Percentiles rank a stretch among this genome's conserved stretches.
These are phyloP conservation scores for Filobasidium uniguttulatum DNA, from an alignment of 1,284 basidiomycete species.

Conservation along the genomic window DNA sequence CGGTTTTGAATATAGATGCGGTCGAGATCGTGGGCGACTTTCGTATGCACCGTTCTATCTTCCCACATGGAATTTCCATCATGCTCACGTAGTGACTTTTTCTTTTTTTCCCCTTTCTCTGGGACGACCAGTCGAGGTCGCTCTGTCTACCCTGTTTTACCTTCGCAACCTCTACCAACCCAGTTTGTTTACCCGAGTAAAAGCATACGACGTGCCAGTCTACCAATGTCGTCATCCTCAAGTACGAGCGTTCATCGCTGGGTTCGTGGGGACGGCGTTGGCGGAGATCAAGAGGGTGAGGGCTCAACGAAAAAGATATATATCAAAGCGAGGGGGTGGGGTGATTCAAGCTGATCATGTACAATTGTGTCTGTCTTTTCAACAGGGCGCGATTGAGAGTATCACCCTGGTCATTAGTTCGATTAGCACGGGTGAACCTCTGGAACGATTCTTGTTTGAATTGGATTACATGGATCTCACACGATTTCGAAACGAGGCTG, in stretches of 20 bases:
- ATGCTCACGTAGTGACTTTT: too few relatives aligned
- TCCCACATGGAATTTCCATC: not conserved
- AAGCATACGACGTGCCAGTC: conserved; percentile 77
- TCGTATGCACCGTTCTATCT: not conserved
- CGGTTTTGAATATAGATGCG: conserved; percentile 1
- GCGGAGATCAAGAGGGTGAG: conserved; percentile 47
- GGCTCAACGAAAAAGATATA: not conserved
- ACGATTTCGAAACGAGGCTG: conserved; percentile 53
- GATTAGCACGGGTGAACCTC: conserved; percentile 44
- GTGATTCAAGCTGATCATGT: too few relatives aligned
- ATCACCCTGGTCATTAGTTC: conserved; percentile 55
- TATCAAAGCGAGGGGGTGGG: too few relatives aligned
- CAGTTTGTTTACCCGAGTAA: conserved; percentile 68
- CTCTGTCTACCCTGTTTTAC: conserved; percentile 80
- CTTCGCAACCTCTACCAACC: conserved; percentile 78
- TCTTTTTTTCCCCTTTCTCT: not conserved
- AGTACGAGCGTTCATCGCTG: conserved; percentile 73
- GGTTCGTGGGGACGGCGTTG: conserved; percentile 56
- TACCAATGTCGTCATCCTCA: conserved; percentile 81
- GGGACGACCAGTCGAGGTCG: conserved; percentile 62
- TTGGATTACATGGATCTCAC: conserved; percentile 53
- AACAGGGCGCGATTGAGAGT: conserved; percentile 40
- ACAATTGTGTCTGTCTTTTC: not conserved
- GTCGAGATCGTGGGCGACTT: conserved; percentile 1
- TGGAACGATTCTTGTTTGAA: conserved; percentile 51